Percentiles rank a stretch among this genome's conserved stretches.
phyloP scores from a whole-genome alignment of 1,139 yeast genomes.

The Scheffersomyces quercinus region DNA sequence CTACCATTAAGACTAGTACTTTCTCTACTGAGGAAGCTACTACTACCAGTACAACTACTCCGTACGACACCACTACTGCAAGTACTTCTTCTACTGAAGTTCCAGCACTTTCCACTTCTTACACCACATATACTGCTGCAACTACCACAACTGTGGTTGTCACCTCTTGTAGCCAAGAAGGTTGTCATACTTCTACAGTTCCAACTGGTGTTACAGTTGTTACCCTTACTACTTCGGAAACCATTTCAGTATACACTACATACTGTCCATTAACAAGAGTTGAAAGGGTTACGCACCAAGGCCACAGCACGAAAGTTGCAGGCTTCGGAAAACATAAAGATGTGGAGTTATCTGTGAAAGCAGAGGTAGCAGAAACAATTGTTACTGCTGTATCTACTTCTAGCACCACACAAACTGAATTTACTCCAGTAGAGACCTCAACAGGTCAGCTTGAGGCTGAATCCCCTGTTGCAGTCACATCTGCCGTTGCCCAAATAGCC shows the following conservation, averaged over 20 bases:
- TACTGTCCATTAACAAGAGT: constrained; percentile 25
- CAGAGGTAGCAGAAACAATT: not conserved
- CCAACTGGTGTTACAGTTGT: constrained; percentile 10
- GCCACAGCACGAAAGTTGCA: too few species aligned
- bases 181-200: constrained; percentile 4
- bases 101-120: not conserved
- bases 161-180: constrained; percentile 4
- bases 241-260: constrained; percentile 25
- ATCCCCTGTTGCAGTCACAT: too few species aligned
- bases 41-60: constrained; percentile 1
- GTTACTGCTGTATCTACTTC: constrained; percentile 4
- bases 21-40: constrained; percentile 7
- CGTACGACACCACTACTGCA: too few species aligned
- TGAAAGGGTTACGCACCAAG: too few species aligned
- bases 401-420: too few species aligned
- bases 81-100: too few species aligned
- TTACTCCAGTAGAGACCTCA: too few species aligned
- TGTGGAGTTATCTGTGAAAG: too few species aligned
- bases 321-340: too few species aligned
- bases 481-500: not conserved
- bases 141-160: constrained; percentile 3
- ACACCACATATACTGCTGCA: constrained; percentile 1
- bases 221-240: constrained; percentile 2
- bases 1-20: constrained; percentile 2
- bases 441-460: too few species aligned